A percentile compares a stretch with the other conserved stretches of the same genome.
Evolutionary conservation across 345 rosid genomes (phyloP).

Genomic region (Populus pruinosa): DNA sequence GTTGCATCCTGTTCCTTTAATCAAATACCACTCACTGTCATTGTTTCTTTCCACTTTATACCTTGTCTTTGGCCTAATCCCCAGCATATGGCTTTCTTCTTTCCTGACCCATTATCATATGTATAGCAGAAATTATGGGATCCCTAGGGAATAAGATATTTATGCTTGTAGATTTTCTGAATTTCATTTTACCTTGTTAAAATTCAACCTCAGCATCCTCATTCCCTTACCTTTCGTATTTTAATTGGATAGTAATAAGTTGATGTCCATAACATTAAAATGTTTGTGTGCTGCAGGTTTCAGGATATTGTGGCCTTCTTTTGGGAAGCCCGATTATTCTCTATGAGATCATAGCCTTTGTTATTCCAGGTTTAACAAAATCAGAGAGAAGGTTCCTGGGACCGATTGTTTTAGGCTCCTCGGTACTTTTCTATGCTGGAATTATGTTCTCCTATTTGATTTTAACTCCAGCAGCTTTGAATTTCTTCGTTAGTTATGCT

Average conservation of each 20-base stretch:
- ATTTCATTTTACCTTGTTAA: background rate
- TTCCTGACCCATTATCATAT: background rate
- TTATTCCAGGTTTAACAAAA: conserved; percentile 89
- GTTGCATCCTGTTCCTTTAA: background rate
- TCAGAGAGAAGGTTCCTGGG: conserved; percentile 91
- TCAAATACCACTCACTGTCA: background rate
- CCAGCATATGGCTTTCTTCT: background rate
- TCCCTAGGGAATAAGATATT: background rate
- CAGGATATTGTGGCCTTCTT: conserved; percentile 94
- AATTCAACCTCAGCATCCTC: background rate
- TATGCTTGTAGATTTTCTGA: no score
- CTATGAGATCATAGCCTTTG: conserved; percentile 92
- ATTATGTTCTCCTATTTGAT: conserved; percentile 75
- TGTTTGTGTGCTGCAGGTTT: conserved; percentile 53
- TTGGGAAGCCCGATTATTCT: conserved; percentile 89
- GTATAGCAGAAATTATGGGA: background rate
- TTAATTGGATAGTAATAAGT: background rate
- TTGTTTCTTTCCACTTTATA: background rate
- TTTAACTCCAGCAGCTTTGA: conserved; percentile 92
- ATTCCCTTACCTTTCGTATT: background rate
- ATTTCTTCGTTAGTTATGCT: conserved; percentile 88
- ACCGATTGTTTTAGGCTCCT: conserved; percentile 88
- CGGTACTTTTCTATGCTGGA: conserved; percentile 87
- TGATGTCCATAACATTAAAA: background rate
- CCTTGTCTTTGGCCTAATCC: background rate